Conservation (phyloP, 2,329 filamentous ascomycete genomes). For the Phyllosticta citriasiana region DNA sequence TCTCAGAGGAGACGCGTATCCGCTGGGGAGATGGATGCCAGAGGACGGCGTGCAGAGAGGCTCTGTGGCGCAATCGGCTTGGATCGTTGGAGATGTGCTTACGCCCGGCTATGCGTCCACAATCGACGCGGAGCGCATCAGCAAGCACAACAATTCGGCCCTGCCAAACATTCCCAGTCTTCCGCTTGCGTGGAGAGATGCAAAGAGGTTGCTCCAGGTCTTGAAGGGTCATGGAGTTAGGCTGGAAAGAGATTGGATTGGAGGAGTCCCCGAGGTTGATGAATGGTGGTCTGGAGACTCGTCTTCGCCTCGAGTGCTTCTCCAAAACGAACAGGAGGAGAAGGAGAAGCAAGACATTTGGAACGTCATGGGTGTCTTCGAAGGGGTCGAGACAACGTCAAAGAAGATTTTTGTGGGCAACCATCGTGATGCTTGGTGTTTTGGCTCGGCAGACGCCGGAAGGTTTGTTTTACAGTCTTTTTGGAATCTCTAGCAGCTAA, state of each 20-base stretch:
- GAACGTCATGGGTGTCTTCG: constrained; percentile 79
- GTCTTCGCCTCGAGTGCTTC: constrained; percentile 64
- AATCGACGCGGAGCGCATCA: constrained; percentile 54
- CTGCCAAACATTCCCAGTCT: constrained; percentile 80
- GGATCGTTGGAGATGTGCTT: constrained; percentile 82
- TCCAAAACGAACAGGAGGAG: constrained; percentile 83
- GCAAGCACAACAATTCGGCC: constrained; percentile 59
- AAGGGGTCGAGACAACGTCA: constrained; percentile 70
- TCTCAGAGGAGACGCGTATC: constrained; percentile 59
- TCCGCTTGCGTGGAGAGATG: constrained; percentile 82
- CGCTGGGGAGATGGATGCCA: constrained; percentile 71
- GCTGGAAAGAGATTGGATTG: constrained; percentile 62
- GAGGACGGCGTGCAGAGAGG: constrained; percentile 74
- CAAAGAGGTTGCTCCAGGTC: constrained; percentile 64
- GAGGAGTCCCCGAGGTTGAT: constrained; percentile 62
- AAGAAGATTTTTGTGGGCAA: constrained; percentile 87
- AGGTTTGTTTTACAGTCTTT: constrained; percentile 11
- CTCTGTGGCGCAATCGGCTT: constrained; percentile 68
- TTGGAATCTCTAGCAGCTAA: background rate
- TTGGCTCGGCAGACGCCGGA: constrained; percentile 76
- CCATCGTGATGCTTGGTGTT: constrained; percentile 86
- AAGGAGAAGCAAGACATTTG: constrained; percentile 73
- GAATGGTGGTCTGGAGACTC: constrained; percentile 71
- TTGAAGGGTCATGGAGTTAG: constrained; percentile 65
- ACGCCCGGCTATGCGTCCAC: constrained; percentile 78